These are phyloP conservation scores for Rhododendron kiyosumense DNA, from an alignment of 148 eudicot species.

Conservation along the genomic window DNA sequence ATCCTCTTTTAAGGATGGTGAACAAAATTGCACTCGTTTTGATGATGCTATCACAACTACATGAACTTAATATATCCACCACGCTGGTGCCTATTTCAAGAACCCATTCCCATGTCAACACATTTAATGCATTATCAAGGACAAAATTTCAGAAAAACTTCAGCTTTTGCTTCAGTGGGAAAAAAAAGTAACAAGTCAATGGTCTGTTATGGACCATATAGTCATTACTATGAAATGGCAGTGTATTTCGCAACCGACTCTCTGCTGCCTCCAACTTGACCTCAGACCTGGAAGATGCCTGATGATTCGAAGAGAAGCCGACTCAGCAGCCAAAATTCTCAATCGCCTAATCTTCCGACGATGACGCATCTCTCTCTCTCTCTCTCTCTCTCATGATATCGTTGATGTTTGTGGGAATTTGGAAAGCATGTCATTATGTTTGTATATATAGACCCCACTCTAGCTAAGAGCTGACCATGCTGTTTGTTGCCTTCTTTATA, in stretches of 20 bases:
- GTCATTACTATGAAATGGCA: background rate
- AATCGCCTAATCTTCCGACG: too few species aligned
- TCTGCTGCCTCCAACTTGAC: too few species aligned
- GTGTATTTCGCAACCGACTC: too few species aligned
- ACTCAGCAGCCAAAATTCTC: too few species aligned
- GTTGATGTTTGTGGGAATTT: background rate
- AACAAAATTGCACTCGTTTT: background rate
- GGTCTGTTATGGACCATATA: background rate
- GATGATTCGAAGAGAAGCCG: too few species aligned
- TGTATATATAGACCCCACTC: background rate
- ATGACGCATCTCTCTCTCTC: too few species aligned
- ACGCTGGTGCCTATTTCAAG: background rate
- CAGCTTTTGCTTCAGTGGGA: background rate
- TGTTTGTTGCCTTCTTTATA: background rate
- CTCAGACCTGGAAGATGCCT: too few species aligned
- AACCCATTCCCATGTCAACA: background rate
- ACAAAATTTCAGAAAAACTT: background rate
- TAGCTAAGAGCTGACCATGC: background rate
- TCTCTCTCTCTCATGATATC: background rate
- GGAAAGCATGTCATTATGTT: background rate
- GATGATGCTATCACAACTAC: background rate
- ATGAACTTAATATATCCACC: background rate
- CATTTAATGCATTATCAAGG: background rate
- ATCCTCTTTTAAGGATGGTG: too few species aligned
- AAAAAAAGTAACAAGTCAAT: background rate